Base-by-base conservation (phyloP, 305 asterid species). In the Salvia sclarea region DNA sequence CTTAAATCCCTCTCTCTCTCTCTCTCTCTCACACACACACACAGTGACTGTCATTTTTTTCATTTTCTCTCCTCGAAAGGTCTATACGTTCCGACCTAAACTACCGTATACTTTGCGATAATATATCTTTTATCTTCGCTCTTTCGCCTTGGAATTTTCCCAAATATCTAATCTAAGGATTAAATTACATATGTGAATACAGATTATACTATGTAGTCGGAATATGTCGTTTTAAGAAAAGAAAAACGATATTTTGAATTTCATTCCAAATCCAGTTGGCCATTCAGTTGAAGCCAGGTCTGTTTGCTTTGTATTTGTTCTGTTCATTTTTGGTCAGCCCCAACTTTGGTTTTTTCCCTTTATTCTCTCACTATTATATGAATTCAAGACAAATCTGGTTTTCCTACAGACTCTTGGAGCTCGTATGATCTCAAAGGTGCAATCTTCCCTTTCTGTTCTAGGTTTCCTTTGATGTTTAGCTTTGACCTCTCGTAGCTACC, bases 371-470 rank as follows among this genome's bases (percentile, higher is more conserved):
- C 31, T 44, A 14, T 61, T 61, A 31, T 16, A 54, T 54, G 54
- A 57, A 21, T 71, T 69, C n/a, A 61, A 60, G 22, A 5, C 54
- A 58, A 60, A 69, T 70, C 78, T 56, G 75, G 72, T 76, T 54
- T 61, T 53, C 70, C 37, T 30, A 53, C 31, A 43, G 62, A 53
- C 35, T 49, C 44, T 73, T 72, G 78, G 68, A 77, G 78, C 81
- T 78, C 24, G 4, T 38, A 8, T 70, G 69, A 70, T 75, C 81
- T 49, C 38, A 30, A 79, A 79, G 84, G 85, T 77, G 78, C 61
- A 60, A 69, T 72, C 66, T 77, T 37, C 12, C 70, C 56, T 50
- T 59, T 71, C 3, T 59, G 21, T 14, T 65, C 11, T 60, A 33
- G 8, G n/a, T 64, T 76, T 68, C 70, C 22, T 53, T 54, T 66